Evolutionary conservation across 768 basidiomycete species (phyloP).

Genomic region (Panaeolus papilionaceus): DNA sequence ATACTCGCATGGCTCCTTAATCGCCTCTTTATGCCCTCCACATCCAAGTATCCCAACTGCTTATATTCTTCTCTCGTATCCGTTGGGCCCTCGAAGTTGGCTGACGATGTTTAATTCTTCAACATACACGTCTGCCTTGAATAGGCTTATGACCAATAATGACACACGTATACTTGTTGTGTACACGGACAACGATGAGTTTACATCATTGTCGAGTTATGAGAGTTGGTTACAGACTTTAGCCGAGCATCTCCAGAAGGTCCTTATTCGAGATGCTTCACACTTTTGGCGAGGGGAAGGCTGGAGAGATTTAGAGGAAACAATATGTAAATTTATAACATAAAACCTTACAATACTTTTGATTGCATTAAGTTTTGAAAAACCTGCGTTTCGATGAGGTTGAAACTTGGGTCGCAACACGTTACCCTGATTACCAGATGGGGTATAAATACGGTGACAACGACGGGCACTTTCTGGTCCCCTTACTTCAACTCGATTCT

Average conservation of each 20-base stretch:
- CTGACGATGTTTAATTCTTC: slow-evolving; percentile 72
- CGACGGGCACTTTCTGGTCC: neutral
- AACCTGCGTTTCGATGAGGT: neutral
- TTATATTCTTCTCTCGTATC: slow-evolving; percentile 80
- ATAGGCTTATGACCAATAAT: slow-evolving; percentile 51
- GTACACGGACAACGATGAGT: slow-evolving; percentile 75
- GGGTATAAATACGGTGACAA: slow-evolving; percentile 13
- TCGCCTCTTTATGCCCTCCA: slow-evolving; percentile 68
- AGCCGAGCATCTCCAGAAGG: slow-evolving; percentile 35
- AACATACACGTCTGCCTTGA: slow-evolving; percentile 58
- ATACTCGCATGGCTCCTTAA: slow-evolving; percentile 85
- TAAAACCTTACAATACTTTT: slow-evolving; percentile 22
- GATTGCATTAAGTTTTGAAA: neutral
- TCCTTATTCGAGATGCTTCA: slow-evolving; percentile 53
- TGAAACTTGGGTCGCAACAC: neutral
- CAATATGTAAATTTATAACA: slow-evolving; percentile 43
- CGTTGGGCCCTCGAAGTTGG: slow-evolving; percentile 67
- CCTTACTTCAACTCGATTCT: slow-evolving; percentile 4
- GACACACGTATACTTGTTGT: slow-evolving; percentile 63
- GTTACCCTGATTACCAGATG: slow-evolving; percentile 14
- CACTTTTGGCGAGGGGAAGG: slow-evolving; percentile 70
- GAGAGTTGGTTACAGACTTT: slow-evolving; percentile 58
- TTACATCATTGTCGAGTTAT: slow-evolving; percentile 64
- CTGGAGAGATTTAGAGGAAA: slow-evolving; percentile 32
- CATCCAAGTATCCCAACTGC: slow-evolving; percentile 57